Evolutionary conservation across 805 yeast genomes (phyloP), one percentile per base, ranked within the genome.

Genomic region (Vanderwaltozyma verrucispora): DNA sequence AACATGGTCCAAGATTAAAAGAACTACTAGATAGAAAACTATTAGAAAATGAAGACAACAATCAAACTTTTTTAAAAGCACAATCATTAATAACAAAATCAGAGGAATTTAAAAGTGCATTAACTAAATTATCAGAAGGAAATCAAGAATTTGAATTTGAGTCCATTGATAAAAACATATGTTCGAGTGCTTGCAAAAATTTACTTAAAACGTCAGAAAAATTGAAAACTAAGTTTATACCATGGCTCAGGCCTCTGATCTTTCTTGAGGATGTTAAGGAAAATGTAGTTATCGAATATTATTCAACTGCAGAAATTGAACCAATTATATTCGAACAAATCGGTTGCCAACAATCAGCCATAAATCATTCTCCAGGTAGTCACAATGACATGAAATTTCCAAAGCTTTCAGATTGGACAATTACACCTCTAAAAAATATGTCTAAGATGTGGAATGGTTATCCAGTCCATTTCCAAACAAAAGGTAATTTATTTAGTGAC

Each of bases 391-490:
- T 8, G 5, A 14, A 12, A 8, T 11, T 24, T 10, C 11, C 27
- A 7, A 39, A 31, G 28, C 5, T 44, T 9, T 32, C 43, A 6
- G 39, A 26, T 10, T 46, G 49, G 52, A 36, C 47, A 5, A 19
- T 47, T 9, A 46, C 36, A 27, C 49, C 50, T 1, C 39, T 49
- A 18, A 49, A 42, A 35, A 45, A 46, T 34, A 35, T 49, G 9
- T 40, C 60, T 0, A 51, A 49, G 15, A 68, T 72, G 74, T 77
- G 83, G 80, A 59, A 65, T 10, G 72, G 83, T 0, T 63, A 67
- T 21, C 78, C 84, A 0, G 65, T 65, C 23, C 95, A 86, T 57
- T 86, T 71, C 65, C 17, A 44, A 47, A 20, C 68, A 65, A 21
- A 46, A 3, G 50, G 53, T 16, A 51, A 67, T 0, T 44, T 69